phyloP scores from a whole-genome alignment of 345 rosid species.

The Pistacia atlantica region DNA sequence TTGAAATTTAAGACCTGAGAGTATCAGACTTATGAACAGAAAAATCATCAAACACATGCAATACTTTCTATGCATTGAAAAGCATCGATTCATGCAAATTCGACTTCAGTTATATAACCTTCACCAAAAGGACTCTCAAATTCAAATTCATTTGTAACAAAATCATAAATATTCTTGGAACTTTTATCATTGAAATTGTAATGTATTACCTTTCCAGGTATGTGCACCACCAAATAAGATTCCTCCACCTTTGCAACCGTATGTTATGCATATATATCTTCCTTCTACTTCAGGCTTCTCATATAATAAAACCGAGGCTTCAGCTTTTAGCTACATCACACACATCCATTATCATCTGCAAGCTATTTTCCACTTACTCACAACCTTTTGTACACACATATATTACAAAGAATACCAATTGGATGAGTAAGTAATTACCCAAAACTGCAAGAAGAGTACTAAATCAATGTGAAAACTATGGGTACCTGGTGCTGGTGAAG shows the following conservation, averaged over 20 bases:
- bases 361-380: slow-evolving; percentile 39
- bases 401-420: no score
- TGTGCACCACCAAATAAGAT: slow-evolving; percentile 35
- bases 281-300: slow-evolving; percentile 53
- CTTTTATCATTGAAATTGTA: slow-evolving; percentile 29
- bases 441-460: no score
- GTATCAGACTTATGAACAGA: no score
- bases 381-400: slow-evolving; percentile 21
- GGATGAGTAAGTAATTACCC: no score
- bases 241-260: slow-evolving; percentile 24
- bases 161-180: slow-evolving; percentile 30
- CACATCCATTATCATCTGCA: slow-evolving; percentile 33
- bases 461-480: no score
- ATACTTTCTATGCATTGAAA: no score
- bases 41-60: no score
- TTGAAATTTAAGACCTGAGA: no score
- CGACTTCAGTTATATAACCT: no score
- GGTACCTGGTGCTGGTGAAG: no score
- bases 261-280: slow-evolving; percentile 54
- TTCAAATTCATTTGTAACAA: neutral
- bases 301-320: slow-evolving; percentile 47
- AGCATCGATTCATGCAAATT: no score
- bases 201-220: slow-evolving; percentile 22
- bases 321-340: slow-evolving; percentile 26
- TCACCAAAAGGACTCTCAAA: no score